Conservation (phyloP, 228 moss, liverwort and hornwort genomes). For the Sphagnum magellanicum region DNA sequence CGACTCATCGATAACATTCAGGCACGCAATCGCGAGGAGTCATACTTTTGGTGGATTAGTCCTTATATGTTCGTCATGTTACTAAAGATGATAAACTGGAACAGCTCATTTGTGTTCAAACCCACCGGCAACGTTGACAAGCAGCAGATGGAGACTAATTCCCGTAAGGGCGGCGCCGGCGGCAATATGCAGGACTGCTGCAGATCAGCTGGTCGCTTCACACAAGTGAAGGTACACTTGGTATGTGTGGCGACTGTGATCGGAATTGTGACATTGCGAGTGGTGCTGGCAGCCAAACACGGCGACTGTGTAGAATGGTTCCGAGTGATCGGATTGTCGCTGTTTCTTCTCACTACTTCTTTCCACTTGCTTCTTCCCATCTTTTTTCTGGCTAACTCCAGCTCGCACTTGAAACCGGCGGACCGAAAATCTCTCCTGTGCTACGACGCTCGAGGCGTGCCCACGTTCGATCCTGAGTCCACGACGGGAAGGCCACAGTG, state of each 20-base stretch:
- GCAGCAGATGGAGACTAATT: slow-evolving; percentile 2
- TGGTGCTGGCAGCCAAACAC: neutral
- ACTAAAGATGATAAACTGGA: slow-evolving; percentile 9
- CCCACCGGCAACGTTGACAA: slow-evolving; percentile 30
- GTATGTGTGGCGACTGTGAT: slow-evolving; percentile 5
- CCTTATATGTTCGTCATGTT: slow-evolving; percentile 30
- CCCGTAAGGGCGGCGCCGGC: too few relatives aligned
- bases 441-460: slow-evolving; percentile 18
- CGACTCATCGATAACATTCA: too few relatives aligned
- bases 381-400: slow-evolving; percentile 12
- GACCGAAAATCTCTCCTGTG: slow-evolving; percentile 15
- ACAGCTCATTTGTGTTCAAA: slow-evolving; percentile 28
- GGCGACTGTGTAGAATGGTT: slow-evolving; percentile 19
- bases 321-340: slow-evolving; percentile 20
- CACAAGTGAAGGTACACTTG: slow-evolving; percentile 19
- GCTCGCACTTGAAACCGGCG: slow-evolving; percentile 11
- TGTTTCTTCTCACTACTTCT: slow-evolving; percentile 21
- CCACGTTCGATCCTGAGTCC: slow-evolving; percentile 8
- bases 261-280: slow-evolving; percentile 7
- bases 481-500: slow-evolving; percentile 9
- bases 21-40: slow-evolving; percentile 32
- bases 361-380: slow-evolving; percentile 35
- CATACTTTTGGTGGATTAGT: slow-evolving; percentile 45
- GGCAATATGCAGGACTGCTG: too few relatives aligned
- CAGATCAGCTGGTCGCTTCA: slow-evolving; percentile 12